Base-by-base conservation (phyloP, 176 grass and related monocot genomes). In the Lolium multiflorum region DNA sequence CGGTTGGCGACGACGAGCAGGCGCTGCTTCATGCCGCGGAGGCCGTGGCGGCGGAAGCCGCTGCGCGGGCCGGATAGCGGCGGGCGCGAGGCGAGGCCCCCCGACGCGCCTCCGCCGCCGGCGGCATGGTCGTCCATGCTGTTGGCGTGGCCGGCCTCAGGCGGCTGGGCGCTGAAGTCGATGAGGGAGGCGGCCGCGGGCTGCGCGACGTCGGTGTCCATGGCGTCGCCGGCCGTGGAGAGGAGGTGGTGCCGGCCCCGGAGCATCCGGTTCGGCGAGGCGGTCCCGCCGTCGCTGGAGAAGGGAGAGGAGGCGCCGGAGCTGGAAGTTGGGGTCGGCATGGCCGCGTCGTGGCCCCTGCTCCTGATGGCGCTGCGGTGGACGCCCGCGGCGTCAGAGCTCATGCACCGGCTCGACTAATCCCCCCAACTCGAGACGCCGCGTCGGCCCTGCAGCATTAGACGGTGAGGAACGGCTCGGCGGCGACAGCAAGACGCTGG, bases 1-100 rank as follows among this genome's bases (percentile, higher is more conserved):
- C 97, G 88, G 82, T 99, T 99, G 22, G 97, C 97, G 17, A 99
- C 97, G 43, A 99, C 97, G 51, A 99, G 94, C 39, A 99, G 85
- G 66, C 97, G 82, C 87, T 99, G 97, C 89, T 93, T 99, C 97
- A 99, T 99, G 71, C 85, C 90, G 39, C 89, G 90, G 72, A 91
- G 90, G 4, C 86, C 90, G 44, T 82, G 78, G 64, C 90, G 86
- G 46, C 86, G 90, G 82, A 88, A 88, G 1, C 90, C 82, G 71
- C 64, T 82, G 3, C 90, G 82, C 44, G 35, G 74, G 28, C 90
- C 86, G 0, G 82, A 66, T 46, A 88, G 82, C 77, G 86, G 90
- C 13, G 82, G 86, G 3, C 82, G 86, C 63, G 62, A 24, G 22
- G 90, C 47, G 71, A 81, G 82, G 5, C 62, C 86, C 2, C 62